Evolutionary conservation across 2,329 filamentous ascomycete genomes (phyloP).

Genomic region (Cladosporium sp.): DNA sequence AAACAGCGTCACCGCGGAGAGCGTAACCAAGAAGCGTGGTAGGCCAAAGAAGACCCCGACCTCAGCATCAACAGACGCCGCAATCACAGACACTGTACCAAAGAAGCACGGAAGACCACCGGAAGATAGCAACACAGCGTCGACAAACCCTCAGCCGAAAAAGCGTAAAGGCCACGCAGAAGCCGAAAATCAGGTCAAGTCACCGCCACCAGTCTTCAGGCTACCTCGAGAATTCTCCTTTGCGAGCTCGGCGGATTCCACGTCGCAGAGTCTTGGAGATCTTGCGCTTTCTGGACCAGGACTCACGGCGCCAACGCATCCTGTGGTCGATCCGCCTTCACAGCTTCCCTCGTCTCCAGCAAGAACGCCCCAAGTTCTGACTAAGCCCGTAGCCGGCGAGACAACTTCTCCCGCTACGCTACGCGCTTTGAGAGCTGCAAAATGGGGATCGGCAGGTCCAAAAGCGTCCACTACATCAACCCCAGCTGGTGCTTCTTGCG

Average conservation of each 20-base stretch:
- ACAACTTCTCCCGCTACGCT: background rate
- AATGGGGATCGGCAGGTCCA: background rate
- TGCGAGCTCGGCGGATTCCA: background rate
- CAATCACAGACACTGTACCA: background rate
- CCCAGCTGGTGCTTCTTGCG: background rate
- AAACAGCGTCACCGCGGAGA: background rate
- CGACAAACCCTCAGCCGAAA: background rate
- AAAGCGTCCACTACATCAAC: background rate
- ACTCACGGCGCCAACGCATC: no score
- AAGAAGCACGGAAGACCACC: conserved; percentile 12
- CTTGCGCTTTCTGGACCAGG: no score
- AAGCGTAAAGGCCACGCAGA: background rate
- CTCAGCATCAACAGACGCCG: background rate
- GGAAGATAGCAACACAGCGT: background rate
- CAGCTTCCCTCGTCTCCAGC: background rate
- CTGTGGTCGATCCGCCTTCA: background rate
- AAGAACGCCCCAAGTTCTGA: background rate
- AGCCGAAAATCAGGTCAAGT: background rate
- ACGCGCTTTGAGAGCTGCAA: conserved; percentile 13
- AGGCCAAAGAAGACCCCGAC: conserved; percentile 4
- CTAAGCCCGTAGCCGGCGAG: conserved; percentile 6
- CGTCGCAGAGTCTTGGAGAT: background rate
- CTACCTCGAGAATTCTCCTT: background rate
- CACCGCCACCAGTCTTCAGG: background rate
- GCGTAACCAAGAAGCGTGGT: background rate